These are phyloP conservation scores for Penicillium riverlandense DNA, from an alignment of 495 filamentous ascomycete genomes.

Conservation along the genomic window DNA sequence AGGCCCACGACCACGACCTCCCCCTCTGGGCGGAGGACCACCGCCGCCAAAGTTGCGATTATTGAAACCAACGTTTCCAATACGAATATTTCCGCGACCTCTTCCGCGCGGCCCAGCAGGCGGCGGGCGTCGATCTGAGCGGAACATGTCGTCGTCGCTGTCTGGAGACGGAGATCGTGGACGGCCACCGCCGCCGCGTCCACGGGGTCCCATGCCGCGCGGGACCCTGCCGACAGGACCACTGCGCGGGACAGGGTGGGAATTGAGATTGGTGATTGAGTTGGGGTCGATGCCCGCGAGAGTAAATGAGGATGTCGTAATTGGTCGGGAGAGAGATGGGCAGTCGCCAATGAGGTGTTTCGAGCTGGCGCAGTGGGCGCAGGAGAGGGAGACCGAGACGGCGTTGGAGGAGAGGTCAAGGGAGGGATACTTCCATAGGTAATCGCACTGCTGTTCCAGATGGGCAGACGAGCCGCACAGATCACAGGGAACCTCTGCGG, in stretches of 20 bases:
- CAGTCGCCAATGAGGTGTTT: slow-evolving; percentile 45
- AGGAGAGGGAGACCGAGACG: slow-evolving; percentile 37
- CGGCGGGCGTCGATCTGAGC: slow-evolving; percentile 11
- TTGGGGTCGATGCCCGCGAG: slow-evolving; percentile 26
- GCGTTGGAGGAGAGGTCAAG: slow-evolving; percentile 13
- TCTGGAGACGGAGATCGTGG: slow-evolving; percentile 1
- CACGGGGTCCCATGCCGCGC: not conserved
- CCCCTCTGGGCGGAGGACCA: not conserved
- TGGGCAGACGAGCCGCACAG: slow-evolving; percentile 36
- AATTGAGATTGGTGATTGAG: slow-evolving; percentile 31
- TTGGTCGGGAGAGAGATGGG: slow-evolving; percentile 16
- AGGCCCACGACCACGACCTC: not conserved
- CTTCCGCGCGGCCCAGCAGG: slow-evolving; percentile 12
- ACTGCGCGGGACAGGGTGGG: not conserved
- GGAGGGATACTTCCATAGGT: slow-evolving; percentile 29
- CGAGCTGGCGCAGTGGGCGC: slow-evolving; percentile 38
- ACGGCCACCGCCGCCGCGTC: not conserved
- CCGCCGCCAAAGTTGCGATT: slow-evolving; percentile 9
- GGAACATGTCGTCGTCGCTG: slow-evolving; percentile 4
- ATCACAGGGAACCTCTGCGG: slow-evolving; percentile 36
- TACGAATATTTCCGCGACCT: slow-evolving; percentile 21
- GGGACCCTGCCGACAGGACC: not conserved
- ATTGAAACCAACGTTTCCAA: slow-evolving; percentile 4
- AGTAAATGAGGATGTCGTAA: slow-evolving; percentile 27
- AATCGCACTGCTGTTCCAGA: slow-evolving; percentile 36